Conservation (phyloP, 2,329 filamentous ascomycete species). For the Aspergillus carbonarius region DNA sequence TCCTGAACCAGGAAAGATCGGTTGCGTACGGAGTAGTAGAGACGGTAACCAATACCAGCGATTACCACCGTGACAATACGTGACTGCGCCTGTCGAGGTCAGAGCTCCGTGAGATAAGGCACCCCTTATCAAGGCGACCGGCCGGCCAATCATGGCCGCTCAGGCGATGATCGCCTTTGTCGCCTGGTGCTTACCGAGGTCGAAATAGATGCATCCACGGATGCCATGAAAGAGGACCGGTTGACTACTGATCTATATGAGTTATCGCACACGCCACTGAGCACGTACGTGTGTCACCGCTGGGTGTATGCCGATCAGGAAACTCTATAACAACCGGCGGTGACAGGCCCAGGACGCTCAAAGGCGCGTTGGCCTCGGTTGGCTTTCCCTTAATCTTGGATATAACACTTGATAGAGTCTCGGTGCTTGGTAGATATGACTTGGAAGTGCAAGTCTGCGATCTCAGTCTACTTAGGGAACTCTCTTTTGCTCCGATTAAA, state of each 20-base stretch:
- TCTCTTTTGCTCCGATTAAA: neutral
- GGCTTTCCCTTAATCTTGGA: neutral
- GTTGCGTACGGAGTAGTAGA: neutral
- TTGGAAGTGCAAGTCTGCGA: neutral
- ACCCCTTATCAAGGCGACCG: slow-evolving; percentile 1
- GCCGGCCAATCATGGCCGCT: neutral
- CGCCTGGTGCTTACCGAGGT: slow-evolving; percentile 1
- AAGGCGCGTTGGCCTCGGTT: neutral
- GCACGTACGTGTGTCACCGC: neutral
- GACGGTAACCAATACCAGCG: neutral
- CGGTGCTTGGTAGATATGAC: neutral
- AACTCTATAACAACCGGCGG: neutral
- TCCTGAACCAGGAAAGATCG: slow-evolving; percentile 3
- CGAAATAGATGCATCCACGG: neutral
- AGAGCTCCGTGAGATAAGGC: slow-evolving; percentile 5
- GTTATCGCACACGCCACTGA: neutral
- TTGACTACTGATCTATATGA: neutral
- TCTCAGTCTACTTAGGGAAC: neutral
- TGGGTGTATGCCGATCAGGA: neutral
- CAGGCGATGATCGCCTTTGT: neutral
- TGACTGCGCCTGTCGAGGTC: neutral
- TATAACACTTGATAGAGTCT: neutral
- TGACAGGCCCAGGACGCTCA: neutral
- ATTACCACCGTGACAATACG: neutral
- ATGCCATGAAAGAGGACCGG: neutral